Conservation (phyloP, 163 green algal species). For the Chlamydomonas reinhardtii region DNA sequence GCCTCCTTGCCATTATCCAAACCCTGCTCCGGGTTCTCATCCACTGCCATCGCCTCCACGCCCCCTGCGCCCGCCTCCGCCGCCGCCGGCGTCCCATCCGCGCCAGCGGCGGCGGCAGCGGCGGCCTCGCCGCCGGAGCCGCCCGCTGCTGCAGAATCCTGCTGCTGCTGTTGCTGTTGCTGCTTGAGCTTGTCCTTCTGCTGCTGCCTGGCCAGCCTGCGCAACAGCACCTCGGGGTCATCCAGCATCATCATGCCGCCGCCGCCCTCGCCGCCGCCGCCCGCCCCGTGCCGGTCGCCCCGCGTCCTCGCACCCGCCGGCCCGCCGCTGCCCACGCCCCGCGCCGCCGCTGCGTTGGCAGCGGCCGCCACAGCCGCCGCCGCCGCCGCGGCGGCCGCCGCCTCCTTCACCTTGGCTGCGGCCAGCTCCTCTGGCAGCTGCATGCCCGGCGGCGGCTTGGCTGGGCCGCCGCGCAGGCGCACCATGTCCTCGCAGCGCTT, state of each 20-base stretch:
- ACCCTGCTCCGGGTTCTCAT: not conserved
- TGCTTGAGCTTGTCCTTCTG: conserved; percentile 9
- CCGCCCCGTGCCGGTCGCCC: not conserved
- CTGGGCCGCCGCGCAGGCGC: conserved; percentile 59
- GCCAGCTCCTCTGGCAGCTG: conserved; percentile 51
- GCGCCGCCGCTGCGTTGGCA: not conserved
- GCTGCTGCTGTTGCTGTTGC: conserved; percentile 43
- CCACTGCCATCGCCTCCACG: not conserved
- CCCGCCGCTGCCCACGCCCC: not conserved
- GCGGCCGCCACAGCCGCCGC: conserved; percentile 12
- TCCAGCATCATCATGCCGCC: conserved; percentile 39
- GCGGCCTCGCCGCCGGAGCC: not conserved
- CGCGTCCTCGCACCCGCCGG: not conserved
- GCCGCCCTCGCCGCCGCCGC: not conserved
- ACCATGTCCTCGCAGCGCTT: conserved; percentile 65
- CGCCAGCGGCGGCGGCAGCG: not conserved
- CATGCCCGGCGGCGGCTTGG: conserved; percentile 55
- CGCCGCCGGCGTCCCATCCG: not conserved
- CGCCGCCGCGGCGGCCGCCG: conserved; percentile 25
- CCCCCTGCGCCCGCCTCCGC: not conserved
- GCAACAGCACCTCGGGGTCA: conserved; percentile 31
- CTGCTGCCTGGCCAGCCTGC: conserved; percentile 9
- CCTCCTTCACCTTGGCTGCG: conserved; percentile 21
- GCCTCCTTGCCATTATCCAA: not conserved
- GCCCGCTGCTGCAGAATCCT: conserved; percentile 12